phyloP scores from a whole-genome alignment of 805 yeast genomes.

The Schwanniomyces yamadae region DNA sequence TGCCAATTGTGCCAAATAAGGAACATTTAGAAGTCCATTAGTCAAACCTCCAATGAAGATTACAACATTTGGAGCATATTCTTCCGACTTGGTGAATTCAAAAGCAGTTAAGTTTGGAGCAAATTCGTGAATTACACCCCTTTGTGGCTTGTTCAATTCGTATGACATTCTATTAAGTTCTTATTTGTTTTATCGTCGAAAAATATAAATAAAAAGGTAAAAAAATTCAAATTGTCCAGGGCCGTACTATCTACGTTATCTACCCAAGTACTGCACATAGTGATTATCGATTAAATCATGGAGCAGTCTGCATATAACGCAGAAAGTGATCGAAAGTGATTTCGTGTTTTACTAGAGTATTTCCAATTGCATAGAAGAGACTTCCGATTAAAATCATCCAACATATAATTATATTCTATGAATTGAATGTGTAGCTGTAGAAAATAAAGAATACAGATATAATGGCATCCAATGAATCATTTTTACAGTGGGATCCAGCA shows the following conservation, averaged over 20 bases:
- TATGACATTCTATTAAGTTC: slow-evolving; percentile 1
- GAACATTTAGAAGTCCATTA: slow-evolving; percentile 70
- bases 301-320: no score
- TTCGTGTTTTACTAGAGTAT: no score
- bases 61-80: slow-evolving; percentile 47
- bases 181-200: not conserved
- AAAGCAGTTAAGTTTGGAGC: slow-evolving; percentile 49
- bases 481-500: slow-evolving; percentile 45
- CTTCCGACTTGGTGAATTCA: slow-evolving; percentile 38
- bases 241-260: no score
- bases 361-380: no score
- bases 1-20: slow-evolving; percentile 56
- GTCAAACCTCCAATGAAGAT: slow-evolving; percentile 72
- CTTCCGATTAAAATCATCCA: no score
- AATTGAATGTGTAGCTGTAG: no score
- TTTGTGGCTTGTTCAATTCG: slow-evolving; percentile 4
- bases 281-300: no score
- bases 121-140: slow-evolving; percentile 50
- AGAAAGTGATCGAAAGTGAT: no score
- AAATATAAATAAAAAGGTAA: no score
- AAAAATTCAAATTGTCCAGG: no score
- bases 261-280: no score
- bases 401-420: no score
- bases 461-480: slow-evolving; percentile 30
- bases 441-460: not conserved